Conservation (phyloP, 768 basidiomycete genomes). For the Holtermanniella nyarrowii region DNA sequence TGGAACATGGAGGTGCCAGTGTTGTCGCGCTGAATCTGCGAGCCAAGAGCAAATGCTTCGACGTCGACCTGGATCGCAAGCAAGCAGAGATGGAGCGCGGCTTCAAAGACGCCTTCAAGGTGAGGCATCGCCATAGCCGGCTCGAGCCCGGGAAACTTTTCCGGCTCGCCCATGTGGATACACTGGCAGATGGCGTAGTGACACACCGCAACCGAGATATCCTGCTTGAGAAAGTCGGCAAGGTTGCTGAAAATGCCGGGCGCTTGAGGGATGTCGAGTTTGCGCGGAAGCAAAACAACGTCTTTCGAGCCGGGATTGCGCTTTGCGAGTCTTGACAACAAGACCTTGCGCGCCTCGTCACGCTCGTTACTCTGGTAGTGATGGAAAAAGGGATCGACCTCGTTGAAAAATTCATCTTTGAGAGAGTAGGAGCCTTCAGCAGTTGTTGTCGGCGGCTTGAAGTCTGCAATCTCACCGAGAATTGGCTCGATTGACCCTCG, state of each 20-base stretch:
- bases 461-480: conserved; percentile 65
- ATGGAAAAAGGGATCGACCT: conserved; percentile 91
- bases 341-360: conserved; percentile 73
- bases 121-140: conserved; percentile 24
- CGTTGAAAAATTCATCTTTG: conserved; percentile 66
- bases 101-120: conserved; percentile 79
- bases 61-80: conserved; percentile 66
- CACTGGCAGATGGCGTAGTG: conserved; percentile 52
- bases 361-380: conserved; percentile 90
- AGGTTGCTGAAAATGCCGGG: conserved; percentile 62
- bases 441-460: conserved; percentile 63
- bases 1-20: conserved; percentile 38
- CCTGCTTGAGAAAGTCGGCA: conserved; percentile 56
- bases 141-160: conserved; percentile 11
- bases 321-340: conserved; percentile 58
- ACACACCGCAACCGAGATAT: conserved; percentile 65
- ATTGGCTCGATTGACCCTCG: conserved; percentile 71
- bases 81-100: conserved; percentile 75
- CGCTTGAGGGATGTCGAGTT: conserved; percentile 49
- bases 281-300: conserved; percentile 64
- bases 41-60: conserved; percentile 52
- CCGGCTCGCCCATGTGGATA: conserved; percentile 17
- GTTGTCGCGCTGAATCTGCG: conserved; percentile 44
- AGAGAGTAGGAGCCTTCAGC: conserved; percentile 84
- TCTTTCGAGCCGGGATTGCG: conserved; percentile 50